Base-by-base conservation (phyloP, 495 filamentous ascomycete genomes). In the Stereocaulon alpinum region DNA sequence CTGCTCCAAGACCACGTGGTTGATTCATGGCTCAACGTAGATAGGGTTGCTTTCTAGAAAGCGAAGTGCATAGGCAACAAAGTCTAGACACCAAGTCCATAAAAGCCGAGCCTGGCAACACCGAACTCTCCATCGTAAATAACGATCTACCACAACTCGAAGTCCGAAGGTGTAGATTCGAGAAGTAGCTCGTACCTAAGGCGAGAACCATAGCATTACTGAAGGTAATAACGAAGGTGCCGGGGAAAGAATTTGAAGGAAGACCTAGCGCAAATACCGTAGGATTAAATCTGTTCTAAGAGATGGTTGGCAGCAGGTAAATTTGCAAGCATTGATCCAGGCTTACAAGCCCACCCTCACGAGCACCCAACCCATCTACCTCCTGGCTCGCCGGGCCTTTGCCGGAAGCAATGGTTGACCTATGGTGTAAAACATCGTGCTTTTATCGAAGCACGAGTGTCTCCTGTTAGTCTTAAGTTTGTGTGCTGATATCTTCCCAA, bases 171-270 rank as follows among this genome's bases (percentile, higher is more conserved):
- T 17, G 41, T 17, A 37, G 7, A 14, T 0, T 43, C 9, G 27
- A 6, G 5, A 30, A 6, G 17, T 14, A 1, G 32, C 32, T 37
- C 4, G 20, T 9, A 37, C 6, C 11, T 1, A 11, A 5, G 1
- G 10, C 11, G 1, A 22, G 1, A 15, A 9, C 2, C 6, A 59
- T 20, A 27, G 30, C 2, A 34, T 17, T 22, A n/a, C 6, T 53
- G 11, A 27, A 12, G 34, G 51, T 27, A 30, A 53, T 59, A 20
- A 27, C 20, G 22, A 45, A 59, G 7, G n/a, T 53, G 2, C 48
- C 57, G 9, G 57, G 53, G 20, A 59, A 37, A 24, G 37, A 37
- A 3, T 29, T 59, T 4, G 53, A 59, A 59, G 57, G 48, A 10
- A 49, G 49, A n/a, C 3, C 47, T 7, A 29, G 52, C 22, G 37